Evolutionary conservation across 164 flowering plant species (phyloP).

Genomic region (Protea cynaroides): DNA sequence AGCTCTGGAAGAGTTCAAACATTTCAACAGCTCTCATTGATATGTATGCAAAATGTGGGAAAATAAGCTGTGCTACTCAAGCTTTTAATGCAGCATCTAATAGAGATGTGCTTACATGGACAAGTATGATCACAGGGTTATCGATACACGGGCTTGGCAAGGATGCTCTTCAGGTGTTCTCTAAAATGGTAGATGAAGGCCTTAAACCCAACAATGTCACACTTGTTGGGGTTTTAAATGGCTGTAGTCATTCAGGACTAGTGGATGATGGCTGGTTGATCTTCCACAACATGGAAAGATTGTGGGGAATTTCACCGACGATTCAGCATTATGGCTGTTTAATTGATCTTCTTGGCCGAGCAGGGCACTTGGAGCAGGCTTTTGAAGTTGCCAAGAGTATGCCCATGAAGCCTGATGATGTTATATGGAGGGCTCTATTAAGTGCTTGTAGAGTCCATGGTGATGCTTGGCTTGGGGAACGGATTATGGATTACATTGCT

Average conservation of each 20-base stretch:
- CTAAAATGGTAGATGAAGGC: constrained; percentile 30
- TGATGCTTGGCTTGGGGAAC: constrained; percentile 30
- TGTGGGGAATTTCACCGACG: constrained; percentile 38
- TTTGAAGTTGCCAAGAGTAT: constrained; percentile 32
- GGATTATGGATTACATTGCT: constrained; percentile 23
- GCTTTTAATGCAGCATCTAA: constrained; percentile 22
- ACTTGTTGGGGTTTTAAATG: constrained; percentile 42
- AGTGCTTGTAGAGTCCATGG: constrained; percentile 49
- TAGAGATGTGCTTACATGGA: constrained; percentile 34
- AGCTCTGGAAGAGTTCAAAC: constrained; percentile 22
- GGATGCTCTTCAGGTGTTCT: constrained; percentile 34
- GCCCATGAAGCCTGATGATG: constrained; percentile 48
- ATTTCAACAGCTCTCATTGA: constrained; percentile 51
- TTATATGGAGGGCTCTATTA: constrained; percentile 51
- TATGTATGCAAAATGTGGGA: constrained; percentile 66
- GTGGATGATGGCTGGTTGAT: constrained; percentile 41
- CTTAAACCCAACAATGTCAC: constrained; percentile 41
- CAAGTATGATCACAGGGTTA: constrained; percentile 43
- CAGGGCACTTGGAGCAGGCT: constrained; percentile 39
- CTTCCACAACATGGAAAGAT: constrained; percentile 33
- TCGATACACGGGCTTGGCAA: constrained; percentile 40
- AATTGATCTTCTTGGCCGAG: constrained; percentile 45
- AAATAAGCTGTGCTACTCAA: constrained; percentile 25
- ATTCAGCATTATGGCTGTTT: constrained; percentile 12
- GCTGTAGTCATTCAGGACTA: constrained; percentile 54